Conservation (phyloP, 176 grass and related monocot species). For the Carex cristatella region DNA sequence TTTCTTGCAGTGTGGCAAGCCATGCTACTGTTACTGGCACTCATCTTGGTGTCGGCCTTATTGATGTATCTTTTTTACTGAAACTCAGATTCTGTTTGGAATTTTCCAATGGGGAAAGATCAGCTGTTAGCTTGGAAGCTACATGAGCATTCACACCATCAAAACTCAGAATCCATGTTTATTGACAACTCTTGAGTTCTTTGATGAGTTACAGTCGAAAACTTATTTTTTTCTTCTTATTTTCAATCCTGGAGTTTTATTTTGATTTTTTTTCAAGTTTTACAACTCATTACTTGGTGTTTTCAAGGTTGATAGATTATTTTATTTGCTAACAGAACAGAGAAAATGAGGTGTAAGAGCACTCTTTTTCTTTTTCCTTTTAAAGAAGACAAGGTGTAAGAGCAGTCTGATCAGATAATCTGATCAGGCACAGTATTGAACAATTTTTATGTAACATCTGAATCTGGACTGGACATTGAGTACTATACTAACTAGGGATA, state of each 20-base stretch:
- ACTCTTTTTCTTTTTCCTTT: not conserved
- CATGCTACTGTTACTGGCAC: slow-evolving; percentile 49
- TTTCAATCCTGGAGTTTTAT: not conserved
- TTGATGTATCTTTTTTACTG: slow-evolving; percentile 60
- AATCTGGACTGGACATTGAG: no score
- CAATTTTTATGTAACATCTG: no score
- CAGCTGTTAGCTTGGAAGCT: slow-evolving; percentile 43
- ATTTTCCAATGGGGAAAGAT: slow-evolving; percentile 44
- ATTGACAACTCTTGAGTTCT: slow-evolving; percentile 7
- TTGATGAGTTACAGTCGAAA: slow-evolving; percentile 11
- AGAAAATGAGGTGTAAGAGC: not conserved
- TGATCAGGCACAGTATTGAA: no score
- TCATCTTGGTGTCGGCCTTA: slow-evolving; percentile 55
- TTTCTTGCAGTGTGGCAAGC: slow-evolving; percentile 75
- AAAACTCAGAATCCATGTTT: slow-evolving; percentile 43
- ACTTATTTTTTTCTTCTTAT: not conserved
- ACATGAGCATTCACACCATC: slow-evolving; percentile 37
- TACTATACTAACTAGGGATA: no score
- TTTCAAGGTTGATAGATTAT: not conserved
- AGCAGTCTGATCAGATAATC: not conserved
- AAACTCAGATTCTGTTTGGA: slow-evolving; percentile 73
- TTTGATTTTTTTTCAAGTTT: not conserved
- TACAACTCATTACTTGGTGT: not conserved
- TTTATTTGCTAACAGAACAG: not conserved
- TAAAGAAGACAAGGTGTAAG: not conserved